These are phyloP conservation scores for Pseudofabraea citricarpa DNA, from an alignment of 2,329 filamentous ascomycete species.

Conservation along the genomic window DNA sequence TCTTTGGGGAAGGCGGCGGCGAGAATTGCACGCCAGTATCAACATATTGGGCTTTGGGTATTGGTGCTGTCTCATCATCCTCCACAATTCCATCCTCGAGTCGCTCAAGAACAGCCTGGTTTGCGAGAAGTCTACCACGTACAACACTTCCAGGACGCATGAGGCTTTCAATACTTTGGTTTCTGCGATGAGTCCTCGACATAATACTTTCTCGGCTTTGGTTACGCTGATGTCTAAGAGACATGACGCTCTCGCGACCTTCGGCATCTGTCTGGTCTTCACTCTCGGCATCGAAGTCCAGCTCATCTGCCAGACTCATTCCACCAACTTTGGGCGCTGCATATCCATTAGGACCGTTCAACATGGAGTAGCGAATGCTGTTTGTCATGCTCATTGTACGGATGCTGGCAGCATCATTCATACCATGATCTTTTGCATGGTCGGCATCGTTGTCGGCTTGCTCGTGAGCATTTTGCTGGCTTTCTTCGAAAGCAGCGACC, in stretches of 20 bases:
- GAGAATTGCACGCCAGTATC: conserved; percentile 81
- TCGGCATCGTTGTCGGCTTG: conserved; percentile 55
- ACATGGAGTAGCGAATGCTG: conserved; percentile 68
- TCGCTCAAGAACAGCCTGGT: conserved; percentile 49
- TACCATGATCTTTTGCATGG: conserved; percentile 56
- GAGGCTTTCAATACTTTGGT: conserved; percentile 54
- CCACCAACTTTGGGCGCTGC: conserved; percentile 55
- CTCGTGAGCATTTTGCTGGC: conserved; percentile 38
- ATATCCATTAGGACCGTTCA: conserved; percentile 50
- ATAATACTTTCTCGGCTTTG: conserved; percentile 53
- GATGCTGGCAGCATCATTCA: conserved; percentile 67
- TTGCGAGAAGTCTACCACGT: conserved; percentile 48
- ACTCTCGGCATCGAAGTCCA: conserved; percentile 80
- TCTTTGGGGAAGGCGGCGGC: conserved; percentile 69
- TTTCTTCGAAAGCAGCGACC: conserved; percentile 65
- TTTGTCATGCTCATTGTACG: conserved; percentile 69
- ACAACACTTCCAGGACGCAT: conserved; percentile 50
- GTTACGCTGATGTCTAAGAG: conserved; percentile 47
- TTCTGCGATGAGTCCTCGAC: conserved; percentile 46
- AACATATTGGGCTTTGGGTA: conserved; percentile 53
- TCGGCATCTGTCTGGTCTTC: conserved; percentile 69
- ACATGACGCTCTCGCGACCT: conserved; percentile 58
- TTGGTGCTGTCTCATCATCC: conserved; percentile 39
- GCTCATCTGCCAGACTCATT: conserved; percentile 82
- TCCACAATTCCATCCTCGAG: conserved; percentile 47